A percentile compares a stretch with the other conserved stretches of the same genome.
Evolutionary conservation across 2,329 filamentous ascomycete species (phyloP).

Genomic region (Rhynchosporium graminicola): DNA sequence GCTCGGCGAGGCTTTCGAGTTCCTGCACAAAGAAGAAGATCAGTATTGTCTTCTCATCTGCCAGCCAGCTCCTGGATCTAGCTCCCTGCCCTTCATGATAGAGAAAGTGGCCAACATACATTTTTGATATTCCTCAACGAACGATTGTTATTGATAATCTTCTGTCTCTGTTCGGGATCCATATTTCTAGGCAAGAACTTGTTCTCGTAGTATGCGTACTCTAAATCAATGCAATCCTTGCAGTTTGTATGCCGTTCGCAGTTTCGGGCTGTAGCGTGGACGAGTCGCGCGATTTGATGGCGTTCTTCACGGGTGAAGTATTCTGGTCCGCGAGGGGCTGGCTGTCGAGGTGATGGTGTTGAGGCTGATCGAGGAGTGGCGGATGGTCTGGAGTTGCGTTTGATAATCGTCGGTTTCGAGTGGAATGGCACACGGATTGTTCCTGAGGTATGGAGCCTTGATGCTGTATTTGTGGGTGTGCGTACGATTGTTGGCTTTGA

Average conservation of each 20-base stretch:
- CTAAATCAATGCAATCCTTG: constrained; percentile 30
- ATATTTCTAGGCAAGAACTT: constrained; percentile 35
- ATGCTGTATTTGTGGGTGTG: not conserved
- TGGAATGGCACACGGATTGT: not conserved
- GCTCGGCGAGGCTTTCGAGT: constrained; percentile 85
- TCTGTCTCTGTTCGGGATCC: constrained; percentile 38
- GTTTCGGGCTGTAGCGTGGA: constrained; percentile 14
- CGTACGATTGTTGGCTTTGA: not conserved
- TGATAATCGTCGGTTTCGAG: constrained; percentile 3
- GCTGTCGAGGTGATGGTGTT: not conserved
- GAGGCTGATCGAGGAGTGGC: not conserved
- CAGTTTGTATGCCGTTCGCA: constrained; percentile 32
- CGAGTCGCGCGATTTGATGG: constrained; percentile 19
- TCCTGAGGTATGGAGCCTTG: not conserved
- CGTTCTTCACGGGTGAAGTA: constrained; percentile 31
- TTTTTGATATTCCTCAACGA: constrained; percentile 42
- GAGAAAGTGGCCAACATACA: constrained; percentile 28
- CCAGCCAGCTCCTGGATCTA: not conserved
- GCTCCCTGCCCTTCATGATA: not conserved
- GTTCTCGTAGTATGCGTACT: constrained; percentile 34
- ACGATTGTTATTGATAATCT: constrained; percentile 40
- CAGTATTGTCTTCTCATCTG: constrained; percentile 18
- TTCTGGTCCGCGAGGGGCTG: constrained; percentile 1
- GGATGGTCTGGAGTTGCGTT: not conserved
- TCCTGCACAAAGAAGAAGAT: constrained; percentile 57